Percentiles rank a stretch among this genome's conserved stretches.
Conservation (phyloP, 2,329 filamentous ascomycete genomes). For the Coniochaeta hoffmannii region DNA sequence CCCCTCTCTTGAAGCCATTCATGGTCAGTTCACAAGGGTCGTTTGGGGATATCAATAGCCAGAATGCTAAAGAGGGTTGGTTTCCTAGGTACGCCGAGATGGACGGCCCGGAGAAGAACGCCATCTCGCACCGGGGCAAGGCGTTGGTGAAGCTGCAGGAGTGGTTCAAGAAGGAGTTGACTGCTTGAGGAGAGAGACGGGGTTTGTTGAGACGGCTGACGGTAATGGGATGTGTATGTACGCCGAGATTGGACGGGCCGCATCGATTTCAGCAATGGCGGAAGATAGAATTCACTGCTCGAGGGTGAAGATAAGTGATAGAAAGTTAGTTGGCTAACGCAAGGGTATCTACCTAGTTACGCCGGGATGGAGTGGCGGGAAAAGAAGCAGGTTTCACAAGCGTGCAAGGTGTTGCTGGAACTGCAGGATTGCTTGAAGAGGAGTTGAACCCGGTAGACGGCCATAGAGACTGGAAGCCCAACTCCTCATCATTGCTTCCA, state of each 20-base stretch:
- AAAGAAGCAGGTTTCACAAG: slow-evolving; percentile 92
- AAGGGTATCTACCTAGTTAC: slow-evolving; percentile 40
- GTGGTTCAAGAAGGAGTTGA: slow-evolving; percentile 57
- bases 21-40: too few relatives aligned
- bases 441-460: slow-evolving; percentile 13
- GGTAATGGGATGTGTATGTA: too few relatives aligned
- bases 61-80: not conserved
- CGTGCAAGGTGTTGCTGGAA: slow-evolving; percentile 78
- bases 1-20: too few relatives aligned
- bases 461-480: not conserved
- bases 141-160: slow-evolving; percentile 80
- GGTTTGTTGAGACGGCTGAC: too few relatives aligned
- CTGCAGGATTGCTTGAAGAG: slow-evolving; percentile 71
- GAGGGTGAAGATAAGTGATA: too few relatives aligned
- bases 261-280: too few relatives aligned
- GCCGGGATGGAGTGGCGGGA: slow-evolving; percentile 87
- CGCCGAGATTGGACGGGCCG: too few relatives aligned
- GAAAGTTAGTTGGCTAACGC: too few relatives aligned
- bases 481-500: not conserved
- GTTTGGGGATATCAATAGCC: not conserved
- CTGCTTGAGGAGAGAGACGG: slow-evolving; percentile 6
- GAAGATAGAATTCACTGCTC: too few relatives aligned
- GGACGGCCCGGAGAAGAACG: slow-evolving; percentile 81
- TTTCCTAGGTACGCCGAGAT: slow-evolving; percentile 75
- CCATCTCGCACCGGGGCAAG: slow-evolving; percentile 82